These are phyloP conservation scores for Mycena rosella DNA, from an alignment of 768 basidiomycete genomes.

Conservation along the genomic window DNA sequence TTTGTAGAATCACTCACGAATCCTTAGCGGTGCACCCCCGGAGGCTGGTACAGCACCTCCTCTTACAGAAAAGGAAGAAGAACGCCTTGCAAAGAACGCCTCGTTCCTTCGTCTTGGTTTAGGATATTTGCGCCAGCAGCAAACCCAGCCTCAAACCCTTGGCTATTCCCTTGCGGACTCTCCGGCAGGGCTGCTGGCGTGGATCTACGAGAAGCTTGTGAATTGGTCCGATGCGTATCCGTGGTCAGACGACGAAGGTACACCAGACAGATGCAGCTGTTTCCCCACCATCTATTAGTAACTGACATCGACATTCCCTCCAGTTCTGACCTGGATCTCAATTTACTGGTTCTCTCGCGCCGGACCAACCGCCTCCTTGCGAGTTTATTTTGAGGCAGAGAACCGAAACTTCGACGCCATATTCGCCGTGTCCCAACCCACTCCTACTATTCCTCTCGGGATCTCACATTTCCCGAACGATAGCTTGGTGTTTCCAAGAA, in stretches of 20 bases:
- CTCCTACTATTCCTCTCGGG: constrained; percentile 23
- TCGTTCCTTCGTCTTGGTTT: background rate
- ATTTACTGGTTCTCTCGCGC: constrained; percentile 47
- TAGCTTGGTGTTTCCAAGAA: constrained; percentile 13
- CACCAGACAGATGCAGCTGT: background rate
- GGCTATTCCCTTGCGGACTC: constrained; percentile 28
- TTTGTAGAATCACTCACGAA: too few relatives aligned
- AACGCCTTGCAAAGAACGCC: background rate
- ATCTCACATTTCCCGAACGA: constrained; percentile 20
- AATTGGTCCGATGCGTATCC: constrained; percentile 18
- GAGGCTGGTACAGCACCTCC: background rate
- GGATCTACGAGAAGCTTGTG: constrained; percentile 31
- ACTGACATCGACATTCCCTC: background rate
- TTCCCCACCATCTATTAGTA: too few relatives aligned
- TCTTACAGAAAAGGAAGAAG: constrained; percentile 16
- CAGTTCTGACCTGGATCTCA: constrained; percentile 47
- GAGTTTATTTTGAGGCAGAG: constrained; percentile 36
- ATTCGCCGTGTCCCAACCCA: background rate
- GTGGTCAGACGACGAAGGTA: constrained; percentile 27
- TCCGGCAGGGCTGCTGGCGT: constrained; percentile 15
- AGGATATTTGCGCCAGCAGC: constrained; percentile 2
- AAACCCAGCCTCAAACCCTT: constrained; percentile 20
- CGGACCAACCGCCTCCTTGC: constrained; percentile 41
- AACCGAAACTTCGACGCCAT: background rate
- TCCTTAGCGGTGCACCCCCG: background rate